Base-by-base conservation (phyloP, 345 rosid species). In the Crucihimalaya himalaica region DNA sequence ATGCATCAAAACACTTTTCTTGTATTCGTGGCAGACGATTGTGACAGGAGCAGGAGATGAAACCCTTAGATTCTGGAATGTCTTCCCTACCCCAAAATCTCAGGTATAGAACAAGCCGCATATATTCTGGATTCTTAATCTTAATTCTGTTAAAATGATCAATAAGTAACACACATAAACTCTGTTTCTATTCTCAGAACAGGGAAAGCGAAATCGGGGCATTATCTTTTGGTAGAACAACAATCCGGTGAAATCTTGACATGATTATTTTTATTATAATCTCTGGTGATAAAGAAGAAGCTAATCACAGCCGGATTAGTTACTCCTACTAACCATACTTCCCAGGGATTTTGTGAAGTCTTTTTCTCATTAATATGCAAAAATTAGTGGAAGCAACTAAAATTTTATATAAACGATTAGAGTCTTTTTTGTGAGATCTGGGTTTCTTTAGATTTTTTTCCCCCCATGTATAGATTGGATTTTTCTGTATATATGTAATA, bases 21-120 rank as follows among this genome's bases (percentile, higher is more conserved):
- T 79, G 64, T 52, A 35, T 11, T 13, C 28, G 14, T 63, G 74
- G 78, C 87, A 96, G 99, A 90, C 92, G 10, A 96, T 96, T 19
- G 99, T 92, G 78, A 92, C 99, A 0, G 99, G 99, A 80, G 99
- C 99, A 57, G 99, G 99, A 71, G 98, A 96, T 72, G 99, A 96
- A 79, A 96, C 99, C 0, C 81, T 92, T 25, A 83, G 98, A 77
- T 96, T 96, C 80, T 96, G 99, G 99, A 92, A 89, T 31, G 96
- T 96, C 57, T 96, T 96, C 80, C 99, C 98, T 47, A 88, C 97
- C 53, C 98, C 93, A 0, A 96, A 92, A 74, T 96, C 92, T 69
- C 96, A 90, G 97, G 99, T 90, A 79, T 70, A 68, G 32, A 28
- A 66, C 19, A n/a, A 2, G 1, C 10, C 4, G 2, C 47, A 45